Evolutionary conservation across 805 yeast genomes (phyloP).

Genomic region (Yamadazyma sp.): DNA sequence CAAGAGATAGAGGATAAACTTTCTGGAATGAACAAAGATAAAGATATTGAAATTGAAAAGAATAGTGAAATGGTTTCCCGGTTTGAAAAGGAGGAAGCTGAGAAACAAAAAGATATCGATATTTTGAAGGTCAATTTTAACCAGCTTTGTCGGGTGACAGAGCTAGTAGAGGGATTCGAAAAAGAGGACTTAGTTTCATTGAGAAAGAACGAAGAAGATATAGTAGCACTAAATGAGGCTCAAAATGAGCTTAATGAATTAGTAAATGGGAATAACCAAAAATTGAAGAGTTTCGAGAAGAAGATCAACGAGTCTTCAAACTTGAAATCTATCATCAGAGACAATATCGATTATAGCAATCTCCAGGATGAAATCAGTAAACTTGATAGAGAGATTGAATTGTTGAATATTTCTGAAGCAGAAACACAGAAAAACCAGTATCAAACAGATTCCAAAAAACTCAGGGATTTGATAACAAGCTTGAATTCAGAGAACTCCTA

Average conservation of each 20-base stretch:
- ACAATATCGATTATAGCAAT: slow-evolving; percentile 59
- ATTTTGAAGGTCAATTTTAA: slow-evolving; percentile 5
- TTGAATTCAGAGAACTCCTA: slow-evolving; percentile 68
- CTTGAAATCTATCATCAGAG: slow-evolving; percentile 61
- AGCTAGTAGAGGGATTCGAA: slow-evolving; percentile 22
- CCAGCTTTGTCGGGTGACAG: slow-evolving; percentile 10
- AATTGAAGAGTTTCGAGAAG: slow-evolving; percentile 33
- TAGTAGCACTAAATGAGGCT: slow-evolving; percentile 23
- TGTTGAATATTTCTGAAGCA: slow-evolving; percentile 56
- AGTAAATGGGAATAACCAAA: slow-evolving; percentile 19
- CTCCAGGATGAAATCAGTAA: slow-evolving; percentile 38
- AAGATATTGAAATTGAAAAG: slow-evolving; percentile 12
- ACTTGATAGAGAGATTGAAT: slow-evolving; percentile 39
- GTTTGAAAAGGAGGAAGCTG: slow-evolving; percentile 10
- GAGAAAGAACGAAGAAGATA: slow-evolving; percentile 19
- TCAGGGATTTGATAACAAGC: slow-evolving; percentile 51
- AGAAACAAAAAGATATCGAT: slow-evolving; percentile 10
- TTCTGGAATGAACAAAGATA: slow-evolving; percentile 7
- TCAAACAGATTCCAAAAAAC: slow-evolving; percentile 52
- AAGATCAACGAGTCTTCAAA: slow-evolving; percentile 56
- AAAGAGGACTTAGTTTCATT: slow-evolving; percentile 21
- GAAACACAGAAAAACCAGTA: slow-evolving; percentile 59
- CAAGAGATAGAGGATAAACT: slow-evolving; percentile 16
- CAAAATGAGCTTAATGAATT: slow-evolving; percentile 16
- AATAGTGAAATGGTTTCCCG: slow-evolving; percentile 10